These are phyloP conservation scores for Seiridium unicorne DNA, from an alignment of 2,329 filamentous ascomycete genomes.

Conservation along the genomic window DNA sequence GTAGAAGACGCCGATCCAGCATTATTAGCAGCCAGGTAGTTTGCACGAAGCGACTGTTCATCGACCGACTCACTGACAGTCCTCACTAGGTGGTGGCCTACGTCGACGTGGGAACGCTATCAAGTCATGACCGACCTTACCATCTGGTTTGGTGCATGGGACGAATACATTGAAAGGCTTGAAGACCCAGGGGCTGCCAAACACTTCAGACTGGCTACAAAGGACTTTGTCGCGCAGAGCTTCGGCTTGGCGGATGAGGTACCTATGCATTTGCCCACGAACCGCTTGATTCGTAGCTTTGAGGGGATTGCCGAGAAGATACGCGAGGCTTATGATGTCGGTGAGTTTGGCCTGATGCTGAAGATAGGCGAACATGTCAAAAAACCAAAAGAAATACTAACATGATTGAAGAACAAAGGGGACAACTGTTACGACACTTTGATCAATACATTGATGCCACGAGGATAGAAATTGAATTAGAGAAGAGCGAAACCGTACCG, in stretches of 20 bases:
- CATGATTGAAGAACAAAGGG: constrained; percentile 18
- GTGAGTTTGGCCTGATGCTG: constrained; percentile 11
- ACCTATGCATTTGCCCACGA: not conserved
- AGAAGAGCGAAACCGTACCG: constrained; percentile 17
- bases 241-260: not conserved
- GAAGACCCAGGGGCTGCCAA: constrained; percentile 13
- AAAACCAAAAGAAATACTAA: no score
- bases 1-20: constrained; percentile 19
- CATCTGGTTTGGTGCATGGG: constrained; percentile 25
- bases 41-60: no score
- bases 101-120: constrained; percentile 14
- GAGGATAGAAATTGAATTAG: constrained; percentile 19
- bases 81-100: constrained; percentile 22
- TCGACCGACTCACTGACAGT: not conserved
- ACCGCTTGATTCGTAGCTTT: constrained; percentile 19
- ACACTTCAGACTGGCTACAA: constrained; percentile 17
- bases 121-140: constrained; percentile 19
- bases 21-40: constrained; percentile 20
- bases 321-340: constrained; percentile 14
- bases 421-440: constrained; percentile 15
- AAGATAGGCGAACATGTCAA: no score
- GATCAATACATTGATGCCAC: constrained; percentile 24
- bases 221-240: constrained; percentile 14
- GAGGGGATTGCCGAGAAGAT: constrained; percentile 16
- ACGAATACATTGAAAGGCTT: constrained; percentile 21